Evolutionary conservation across 164 flowering plant genomes (phyloP).

Genomic region (Hamamelis virginiana): DNA sequence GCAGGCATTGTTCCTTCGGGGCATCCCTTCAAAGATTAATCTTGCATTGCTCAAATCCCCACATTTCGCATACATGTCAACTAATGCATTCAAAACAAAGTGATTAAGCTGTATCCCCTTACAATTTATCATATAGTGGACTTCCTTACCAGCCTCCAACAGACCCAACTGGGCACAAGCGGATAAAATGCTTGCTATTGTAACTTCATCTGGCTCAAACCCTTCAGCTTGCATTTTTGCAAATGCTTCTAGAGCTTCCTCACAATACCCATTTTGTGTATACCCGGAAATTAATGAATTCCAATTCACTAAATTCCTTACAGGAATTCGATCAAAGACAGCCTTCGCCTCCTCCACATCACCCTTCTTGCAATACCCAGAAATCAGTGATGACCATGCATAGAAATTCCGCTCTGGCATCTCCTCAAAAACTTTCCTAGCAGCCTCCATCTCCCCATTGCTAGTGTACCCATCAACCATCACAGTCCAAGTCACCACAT

Average conservation of each 20-base stretch:
- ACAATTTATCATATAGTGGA: slow-evolving; percentile 38
- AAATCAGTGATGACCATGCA: slow-evolving; percentile 73
- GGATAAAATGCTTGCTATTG: slow-evolving; percentile 52
- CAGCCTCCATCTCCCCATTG: slow-evolving; percentile 67
- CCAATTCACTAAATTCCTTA: slow-evolving; percentile 70
- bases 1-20: slow-evolving; percentile 37
- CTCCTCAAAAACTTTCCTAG: slow-evolving; percentile 54
- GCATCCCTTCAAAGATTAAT: slow-evolving; percentile 45
- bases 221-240: slow-evolving; percentile 54
- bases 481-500: slow-evolving; percentile 74
- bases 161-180: slow-evolving; percentile 74
- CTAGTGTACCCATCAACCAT: slow-evolving; percentile 75
- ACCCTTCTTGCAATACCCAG: slow-evolving; percentile 70
- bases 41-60: slow-evolving; percentile 60
- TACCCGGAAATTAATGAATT: slow-evolving; percentile 68
- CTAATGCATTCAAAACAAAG: slow-evolving; percentile 61
- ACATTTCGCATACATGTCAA: slow-evolving; percentile 89
- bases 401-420: slow-evolving; percentile 65
- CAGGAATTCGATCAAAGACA: slow-evolving; percentile 50
- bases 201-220: slow-evolving; percentile 64
- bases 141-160: slow-evolving; percentile 54
- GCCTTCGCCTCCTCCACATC: slow-evolving; percentile 45
- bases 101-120: slow-evolving; percentile 48
- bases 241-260: slow-evolving; percentile 61
- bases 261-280: slow-evolving; percentile 63